Conservation (phyloP, 768 basidiomycete species). For the Mycena pura region DNA sequence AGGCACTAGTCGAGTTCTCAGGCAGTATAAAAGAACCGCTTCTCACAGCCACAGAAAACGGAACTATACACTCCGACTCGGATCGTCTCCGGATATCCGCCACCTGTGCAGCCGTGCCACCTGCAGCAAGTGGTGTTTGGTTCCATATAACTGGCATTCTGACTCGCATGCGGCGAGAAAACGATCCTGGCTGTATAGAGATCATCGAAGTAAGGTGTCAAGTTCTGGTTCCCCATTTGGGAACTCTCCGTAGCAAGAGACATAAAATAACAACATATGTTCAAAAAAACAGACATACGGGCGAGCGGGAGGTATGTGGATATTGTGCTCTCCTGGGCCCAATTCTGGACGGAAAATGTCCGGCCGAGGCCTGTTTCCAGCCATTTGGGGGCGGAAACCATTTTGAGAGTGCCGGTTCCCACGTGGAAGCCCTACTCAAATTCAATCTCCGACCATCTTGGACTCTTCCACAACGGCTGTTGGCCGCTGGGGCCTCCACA, state of each 20-base stretch:
- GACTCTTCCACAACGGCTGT: conserved; percentile 4
- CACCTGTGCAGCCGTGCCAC: no score
- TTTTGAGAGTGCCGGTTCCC: conserved; percentile 6
- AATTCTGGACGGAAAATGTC: no score
- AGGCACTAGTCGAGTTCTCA: no score
- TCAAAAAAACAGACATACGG: conserved; percentile 5
- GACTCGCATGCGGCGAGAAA: no score
- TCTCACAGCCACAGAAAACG: no score
- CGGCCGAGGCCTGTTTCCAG: conserved; percentile 6
- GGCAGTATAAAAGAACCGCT: no score
- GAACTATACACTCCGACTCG: no score
- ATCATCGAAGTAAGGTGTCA: background rate
- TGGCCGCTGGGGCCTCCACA: conserved; percentile 8
- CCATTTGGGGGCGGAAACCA: conserved; percentile 1
- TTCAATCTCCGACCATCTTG: conserved; percentile 11
- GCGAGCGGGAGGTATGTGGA: background rate
- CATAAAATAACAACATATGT: background rate
- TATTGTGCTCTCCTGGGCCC: background rate
- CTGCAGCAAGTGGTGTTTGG: no score
- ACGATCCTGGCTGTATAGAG: background rate
- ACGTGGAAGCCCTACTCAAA: conserved; percentile 14
- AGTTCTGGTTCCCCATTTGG: conserved; percentile 8
- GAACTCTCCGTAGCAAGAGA: background rate
- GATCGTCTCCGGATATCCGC: no score
- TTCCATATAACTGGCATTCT: no score